Evolutionary conservation across 345 rosid genomes (phyloP).

Genomic region (Cardiospermum halicacabum): DNA sequence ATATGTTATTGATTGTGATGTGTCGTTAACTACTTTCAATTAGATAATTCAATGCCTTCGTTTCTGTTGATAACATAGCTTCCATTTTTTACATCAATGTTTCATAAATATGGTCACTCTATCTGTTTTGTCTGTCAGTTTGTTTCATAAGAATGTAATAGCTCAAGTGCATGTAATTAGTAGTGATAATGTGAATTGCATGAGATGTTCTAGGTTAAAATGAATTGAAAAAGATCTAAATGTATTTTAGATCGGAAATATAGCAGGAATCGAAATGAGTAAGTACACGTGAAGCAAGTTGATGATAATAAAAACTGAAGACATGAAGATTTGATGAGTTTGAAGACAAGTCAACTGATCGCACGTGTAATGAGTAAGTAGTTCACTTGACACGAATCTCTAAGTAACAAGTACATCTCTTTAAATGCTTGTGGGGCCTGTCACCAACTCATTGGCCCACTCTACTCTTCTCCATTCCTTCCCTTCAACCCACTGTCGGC

Average conservation of each 20-base stretch:
- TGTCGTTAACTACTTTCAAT: too few relatives aligned
- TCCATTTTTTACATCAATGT: neutral
- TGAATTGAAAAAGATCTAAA: too few relatives aligned
- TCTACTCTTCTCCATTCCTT: neutral
- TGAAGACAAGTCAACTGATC: constrained; percentile 3
- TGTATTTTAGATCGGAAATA: too few relatives aligned
- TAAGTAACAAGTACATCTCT: constrained; percentile 8
- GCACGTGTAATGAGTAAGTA: constrained; percentile 30
- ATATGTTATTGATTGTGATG: neutral
- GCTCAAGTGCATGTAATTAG: too few relatives aligned
- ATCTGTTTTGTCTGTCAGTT: too few relatives aligned
- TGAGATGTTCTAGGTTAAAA: too few relatives aligned
- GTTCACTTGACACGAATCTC: constrained; percentile 17
- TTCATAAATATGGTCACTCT: neutral
- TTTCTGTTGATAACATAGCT: too few relatives aligned
- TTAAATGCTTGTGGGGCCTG: constrained; percentile 27
- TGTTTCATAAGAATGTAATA: too few relatives aligned
- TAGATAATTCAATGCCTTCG: too few relatives aligned
- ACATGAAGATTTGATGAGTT: constrained; percentile 11
- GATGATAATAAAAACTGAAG: constrained; percentile 12
- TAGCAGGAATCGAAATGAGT: neutral
- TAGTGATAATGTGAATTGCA: too few relatives aligned
- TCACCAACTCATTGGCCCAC: neutral
- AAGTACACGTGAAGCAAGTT: constrained; percentile 15
- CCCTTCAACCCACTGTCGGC: constrained; percentile 33